Conservation (phyloP, 768 basidiomycete species). For the Lactifluus volemus region DNA sequence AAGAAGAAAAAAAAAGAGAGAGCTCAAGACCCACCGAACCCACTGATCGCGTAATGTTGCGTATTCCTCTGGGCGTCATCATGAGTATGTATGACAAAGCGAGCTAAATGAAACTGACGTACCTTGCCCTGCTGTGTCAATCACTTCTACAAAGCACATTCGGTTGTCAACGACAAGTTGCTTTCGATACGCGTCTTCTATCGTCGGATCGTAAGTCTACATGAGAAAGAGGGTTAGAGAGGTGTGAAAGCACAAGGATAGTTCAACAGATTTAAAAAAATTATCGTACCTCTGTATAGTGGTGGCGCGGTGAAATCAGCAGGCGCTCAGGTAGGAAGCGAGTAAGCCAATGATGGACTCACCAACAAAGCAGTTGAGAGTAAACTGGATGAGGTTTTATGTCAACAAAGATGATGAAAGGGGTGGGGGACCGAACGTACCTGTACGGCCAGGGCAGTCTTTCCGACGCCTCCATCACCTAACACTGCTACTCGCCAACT, state of each 20-base stretch:
- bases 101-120: constrained; percentile 24
- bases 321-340: constrained; percentile 3
- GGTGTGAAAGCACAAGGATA: constrained; percentile 13
- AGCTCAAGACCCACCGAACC: constrained; percentile 65
- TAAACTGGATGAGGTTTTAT: constrained; percentile 51
- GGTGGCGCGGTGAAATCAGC: constrained; percentile 14
- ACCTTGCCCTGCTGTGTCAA: constrained; percentile 98
- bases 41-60: constrained; percentile 95
- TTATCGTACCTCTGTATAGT: constrained; percentile 44
- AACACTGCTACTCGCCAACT: constrained; percentile 94
- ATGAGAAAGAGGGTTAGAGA: constrained; percentile 5
- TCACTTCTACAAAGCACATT: constrained; percentile 94
- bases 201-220: constrained; percentile 95
- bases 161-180: constrained; percentile 90
- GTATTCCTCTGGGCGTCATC: constrained; percentile 71
- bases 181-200: constrained; percentile 96
- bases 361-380: constrained; percentile 95
- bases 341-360: constrained; percentile 27
- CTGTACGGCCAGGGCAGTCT: constrained; percentile 94
- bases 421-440: constrained; percentile 37
- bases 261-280: neutral
- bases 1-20: constrained; percentile 8
- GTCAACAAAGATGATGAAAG: neutral
- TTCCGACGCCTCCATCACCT: constrained; percentile 95
- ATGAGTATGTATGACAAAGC: constrained; percentile 18